Percentiles rank a stretch among this genome's conserved stretches.
phyloP scores from a whole-genome alignment of 2,329 filamentous ascomycete genomes.

The Shiraia sp. region DNA sequence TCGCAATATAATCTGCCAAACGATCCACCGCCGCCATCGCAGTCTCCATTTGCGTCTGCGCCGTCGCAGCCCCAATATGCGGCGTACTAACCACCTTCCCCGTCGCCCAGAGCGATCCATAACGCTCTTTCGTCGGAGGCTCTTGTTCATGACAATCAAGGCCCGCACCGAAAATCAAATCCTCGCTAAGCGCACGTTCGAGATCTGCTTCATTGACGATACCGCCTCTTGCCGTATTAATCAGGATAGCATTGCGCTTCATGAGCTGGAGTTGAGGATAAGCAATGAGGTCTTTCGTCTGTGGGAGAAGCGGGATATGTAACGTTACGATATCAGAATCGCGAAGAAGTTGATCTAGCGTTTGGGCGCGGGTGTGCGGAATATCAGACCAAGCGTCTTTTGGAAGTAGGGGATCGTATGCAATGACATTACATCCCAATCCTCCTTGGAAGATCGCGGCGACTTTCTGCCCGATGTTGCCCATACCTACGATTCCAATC shows the following conservation, averaged over 20 bases:
- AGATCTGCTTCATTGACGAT: conserved; percentile 55
- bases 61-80: conserved; percentile 55
- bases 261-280: conserved; percentile 47
- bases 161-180: conserved; percentile 51
- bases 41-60: conserved; percentile 42
- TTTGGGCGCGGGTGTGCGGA: conserved; percentile 23
- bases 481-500: conserved; percentile 54
- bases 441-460: conserved; percentile 26
- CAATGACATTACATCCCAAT: conserved; percentile 49
- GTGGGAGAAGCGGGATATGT: conserved; percentile 21
- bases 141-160: conserved; percentile 55
- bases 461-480: conserved; percentile 32
- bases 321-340: conserved; percentile 23
- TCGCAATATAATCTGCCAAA: conserved; percentile 11
- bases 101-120: conserved; percentile 45
- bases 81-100: conserved; percentile 55
- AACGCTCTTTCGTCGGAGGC: conserved; percentile 47
- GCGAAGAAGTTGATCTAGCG: conserved; percentile 14
- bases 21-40: conserved; percentile 43
- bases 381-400: conserved; percentile 45
- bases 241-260: conserved; percentile 47
- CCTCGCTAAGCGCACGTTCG: conserved; percentile 47
- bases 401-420: conserved; percentile 46
- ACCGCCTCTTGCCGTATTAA: conserved; percentile 54
- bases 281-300: conserved; percentile 34